phyloP scores from a whole-genome alignment of 73 alveolate genomes.

The Uronychia binucleata region DNA sequence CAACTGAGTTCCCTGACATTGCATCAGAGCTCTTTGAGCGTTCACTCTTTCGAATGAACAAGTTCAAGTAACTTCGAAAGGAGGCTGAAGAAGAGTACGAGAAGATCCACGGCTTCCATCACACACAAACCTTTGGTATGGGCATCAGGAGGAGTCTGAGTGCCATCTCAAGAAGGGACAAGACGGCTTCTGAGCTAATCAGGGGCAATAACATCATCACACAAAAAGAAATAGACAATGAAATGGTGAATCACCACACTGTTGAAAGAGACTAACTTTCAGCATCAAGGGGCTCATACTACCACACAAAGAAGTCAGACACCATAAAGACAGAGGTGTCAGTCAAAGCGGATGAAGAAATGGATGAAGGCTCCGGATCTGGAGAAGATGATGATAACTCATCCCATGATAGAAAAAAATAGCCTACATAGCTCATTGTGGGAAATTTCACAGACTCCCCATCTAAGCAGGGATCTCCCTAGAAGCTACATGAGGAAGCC shows the following conservation, averaged over 20 bases:
- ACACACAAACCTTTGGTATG: not conserved
- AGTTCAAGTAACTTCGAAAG: not conserved
- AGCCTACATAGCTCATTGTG: no score
- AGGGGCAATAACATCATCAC: not conserved
- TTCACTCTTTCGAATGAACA: conserved; percentile 39
- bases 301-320: not conserved
- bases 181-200: not conserved
- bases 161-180: not conserved
- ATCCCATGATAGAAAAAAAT: no score
- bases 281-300: not conserved
- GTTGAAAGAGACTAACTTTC: not conserved
- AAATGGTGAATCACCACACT: not conserved
- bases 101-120: not conserved
- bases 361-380: no score
- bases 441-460: no score
- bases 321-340: not conserved
- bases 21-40: conserved; percentile 26
- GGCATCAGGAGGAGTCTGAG: not conserved
- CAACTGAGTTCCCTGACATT: conserved; percentile 34
- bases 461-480: no score
- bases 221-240: not conserved
- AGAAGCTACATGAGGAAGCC: no score
- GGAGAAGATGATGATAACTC: no score
- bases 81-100: conserved; percentile 1
- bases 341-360: not conserved